Evolutionary conservation across 495 filamentous ascomycete genomes (phyloP).

Genomic region (Podospora fimiseda): DNA sequence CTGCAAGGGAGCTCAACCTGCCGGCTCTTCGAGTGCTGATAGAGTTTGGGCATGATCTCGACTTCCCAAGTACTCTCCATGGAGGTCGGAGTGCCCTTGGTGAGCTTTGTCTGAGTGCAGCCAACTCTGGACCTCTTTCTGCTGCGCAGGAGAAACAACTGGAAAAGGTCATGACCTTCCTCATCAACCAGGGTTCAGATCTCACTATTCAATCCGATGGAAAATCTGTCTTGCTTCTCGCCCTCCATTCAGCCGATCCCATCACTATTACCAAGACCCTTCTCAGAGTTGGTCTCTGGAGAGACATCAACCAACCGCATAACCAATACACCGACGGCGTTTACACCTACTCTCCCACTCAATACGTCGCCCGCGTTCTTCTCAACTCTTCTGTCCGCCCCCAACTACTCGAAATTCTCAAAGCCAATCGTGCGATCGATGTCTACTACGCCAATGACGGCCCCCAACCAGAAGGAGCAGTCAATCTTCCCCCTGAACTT

Average conservation of each 20-base stretch:
- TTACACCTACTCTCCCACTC: constrained; percentile 40
- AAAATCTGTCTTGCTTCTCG: constrained; percentile 40
- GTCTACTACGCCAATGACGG: constrained; percentile 44
- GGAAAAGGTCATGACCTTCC: constrained; percentile 41
- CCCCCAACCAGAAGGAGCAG: constrained; percentile 37
- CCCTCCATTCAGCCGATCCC: constrained; percentile 38
- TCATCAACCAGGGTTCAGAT: constrained; percentile 36
- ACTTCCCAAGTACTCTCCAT: constrained; percentile 44
- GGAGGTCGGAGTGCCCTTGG: constrained; percentile 42
- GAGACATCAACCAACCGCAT: constrained; percentile 36
- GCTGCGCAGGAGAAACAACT: constrained; percentile 36
- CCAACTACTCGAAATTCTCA: constrained; percentile 35
- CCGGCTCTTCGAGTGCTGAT: constrained; percentile 38
- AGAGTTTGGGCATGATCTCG: constrained; percentile 39
- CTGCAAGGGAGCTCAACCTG: constrained; percentile 40
- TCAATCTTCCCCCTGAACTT: constrained; percentile 40
- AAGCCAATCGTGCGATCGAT: constrained; percentile 37
- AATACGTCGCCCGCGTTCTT: constrained; percentile 36
- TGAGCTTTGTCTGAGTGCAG: constrained; percentile 42
- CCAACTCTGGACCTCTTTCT: constrained; percentile 31
- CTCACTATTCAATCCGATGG: constrained; percentile 37
- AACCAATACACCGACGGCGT: constrained; percentile 38
- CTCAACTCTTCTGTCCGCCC: constrained; percentile 25
- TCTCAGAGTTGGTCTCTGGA: constrained; percentile 42
- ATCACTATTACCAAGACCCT: constrained; percentile 37